Evolutionary conservation across 352 stramenopile genomes (phyloP).

Genomic region (Phytophthora megakarya): DNA sequence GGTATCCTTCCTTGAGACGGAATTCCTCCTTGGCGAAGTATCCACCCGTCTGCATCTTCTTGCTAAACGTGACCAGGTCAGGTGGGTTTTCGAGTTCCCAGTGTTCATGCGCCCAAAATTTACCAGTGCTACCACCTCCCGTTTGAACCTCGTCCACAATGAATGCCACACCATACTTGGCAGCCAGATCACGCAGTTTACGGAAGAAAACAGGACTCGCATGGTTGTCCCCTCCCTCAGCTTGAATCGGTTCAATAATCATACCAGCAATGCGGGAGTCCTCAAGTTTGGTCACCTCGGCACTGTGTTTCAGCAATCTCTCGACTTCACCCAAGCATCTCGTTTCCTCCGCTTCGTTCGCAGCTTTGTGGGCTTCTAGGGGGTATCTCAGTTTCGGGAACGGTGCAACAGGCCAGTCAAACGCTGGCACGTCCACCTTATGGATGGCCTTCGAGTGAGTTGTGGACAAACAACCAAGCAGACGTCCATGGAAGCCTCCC

Average conservation of each 20-base stretch:
- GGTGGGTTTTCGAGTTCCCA: slow-evolving; percentile 78
- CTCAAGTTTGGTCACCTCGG: slow-evolving; percentile 27
- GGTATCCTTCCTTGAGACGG: slow-evolving; percentile 69
- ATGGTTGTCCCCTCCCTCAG: slow-evolving; percentile 82
- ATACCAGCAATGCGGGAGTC: slow-evolving; percentile 70
- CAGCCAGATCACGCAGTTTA: slow-evolving; percentile 54
- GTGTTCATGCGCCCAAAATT: slow-evolving; percentile 87
- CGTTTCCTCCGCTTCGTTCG: slow-evolving; percentile 72
- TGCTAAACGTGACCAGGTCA: slow-evolving; percentile 86
- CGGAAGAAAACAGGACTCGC: slow-evolving; percentile 77
- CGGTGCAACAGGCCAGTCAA: slow-evolving; percentile 82
- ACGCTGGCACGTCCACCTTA: slow-evolving; percentile 85
- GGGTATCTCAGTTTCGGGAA: slow-evolving; percentile 78
- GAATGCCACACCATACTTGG: slow-evolving; percentile 70
- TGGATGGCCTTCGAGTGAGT: slow-evolving; percentile 88
- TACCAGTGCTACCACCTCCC: slow-evolving; percentile 78
- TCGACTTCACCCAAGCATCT: slow-evolving; percentile 74
- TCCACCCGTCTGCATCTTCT: slow-evolving; percentile 85
- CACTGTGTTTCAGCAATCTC: slow-evolving; percentile 50
- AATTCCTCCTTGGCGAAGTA: slow-evolving; percentile 85
- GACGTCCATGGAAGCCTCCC: slow-evolving; percentile 78
- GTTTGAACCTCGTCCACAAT: slow-evolving; percentile 90
- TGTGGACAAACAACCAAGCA: slow-evolving; percentile 81
- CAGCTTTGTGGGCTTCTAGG: slow-evolving; percentile 56
- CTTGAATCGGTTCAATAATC: slow-evolving; percentile 83